Conservation (phyloP, 192 early-diverging fungal genomes). For the Linnemannia zychae region DNA sequence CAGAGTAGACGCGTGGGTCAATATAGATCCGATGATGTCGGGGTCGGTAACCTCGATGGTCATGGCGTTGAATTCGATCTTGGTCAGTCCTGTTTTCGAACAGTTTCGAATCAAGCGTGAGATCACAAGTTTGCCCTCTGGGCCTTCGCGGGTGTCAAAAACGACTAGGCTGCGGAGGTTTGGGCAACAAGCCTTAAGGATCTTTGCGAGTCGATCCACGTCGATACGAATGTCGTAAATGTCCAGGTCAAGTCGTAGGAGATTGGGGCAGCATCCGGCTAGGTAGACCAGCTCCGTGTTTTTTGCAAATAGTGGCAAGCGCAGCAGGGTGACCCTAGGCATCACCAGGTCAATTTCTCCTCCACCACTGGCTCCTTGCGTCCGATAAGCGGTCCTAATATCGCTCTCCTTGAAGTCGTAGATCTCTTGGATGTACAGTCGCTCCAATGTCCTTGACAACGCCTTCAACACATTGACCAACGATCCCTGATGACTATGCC, state of each 20-base stretch:
- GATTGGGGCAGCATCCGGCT: not conserved
- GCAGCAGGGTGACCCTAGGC: not conserved
- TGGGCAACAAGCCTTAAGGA: not conserved
- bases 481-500: not conserved
- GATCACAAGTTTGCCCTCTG: not conserved
- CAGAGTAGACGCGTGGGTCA: not conserved
- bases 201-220: not conserved
- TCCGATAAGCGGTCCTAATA: not conserved
- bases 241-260: not conserved
- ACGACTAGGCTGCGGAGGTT: not conserved
- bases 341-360: not conserved
- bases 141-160: not conserved
- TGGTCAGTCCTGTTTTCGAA: not conserved
- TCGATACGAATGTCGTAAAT: not conserved
- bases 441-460: not conserved
- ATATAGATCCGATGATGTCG: not conserved
- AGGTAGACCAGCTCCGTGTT: not conserved
- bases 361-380: not conserved
- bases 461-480: not conserved
- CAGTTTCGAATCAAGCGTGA: not conserved
- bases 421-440: not conserved
- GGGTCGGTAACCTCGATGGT: not conserved
- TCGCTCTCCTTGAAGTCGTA: not conserved
- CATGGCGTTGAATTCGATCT: not conserved
- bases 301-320: not conserved